Evolutionary conservation across 2,329 filamentous ascomycete genomes (phyloP).

Genomic region (Fusarium concolor): DNA sequence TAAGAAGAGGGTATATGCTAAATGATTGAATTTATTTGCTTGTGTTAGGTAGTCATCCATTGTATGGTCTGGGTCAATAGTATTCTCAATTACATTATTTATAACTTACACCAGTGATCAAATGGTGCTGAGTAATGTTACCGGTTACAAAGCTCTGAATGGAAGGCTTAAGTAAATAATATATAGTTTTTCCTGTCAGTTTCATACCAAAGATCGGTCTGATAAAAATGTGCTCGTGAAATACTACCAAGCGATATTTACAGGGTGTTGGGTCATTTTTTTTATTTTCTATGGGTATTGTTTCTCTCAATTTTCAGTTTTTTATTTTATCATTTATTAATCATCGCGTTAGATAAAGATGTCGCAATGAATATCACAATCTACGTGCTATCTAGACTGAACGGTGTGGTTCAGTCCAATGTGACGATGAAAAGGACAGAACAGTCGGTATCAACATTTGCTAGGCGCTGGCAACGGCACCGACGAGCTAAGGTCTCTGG

Average conservation of each 20-base stretch:
- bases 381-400: too few relatives aligned
- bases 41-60: not conserved
- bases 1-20: not conserved
- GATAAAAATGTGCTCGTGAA: not conserved
- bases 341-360: too few relatives aligned
- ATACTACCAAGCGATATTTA: rapidly evolving
- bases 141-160: not conserved
- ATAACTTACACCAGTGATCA: not conserved
- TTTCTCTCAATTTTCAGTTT: not conserved
- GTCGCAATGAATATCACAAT: too few relatives aligned
- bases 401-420: too few relatives aligned
- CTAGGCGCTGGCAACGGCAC: too few relatives aligned
- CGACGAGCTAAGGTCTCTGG: not conserved
- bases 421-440: too few relatives aligned
- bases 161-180: not conserved
- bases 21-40: not conserved
- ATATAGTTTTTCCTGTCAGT: not conserved
- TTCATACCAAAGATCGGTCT: not conserved
- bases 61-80: not conserved
- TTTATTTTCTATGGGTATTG: too few relatives aligned
- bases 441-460: not conserved
- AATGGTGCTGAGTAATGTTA: too few relatives aligned
- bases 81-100: too few relatives aligned
- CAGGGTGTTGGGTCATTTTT: too few relatives aligned
- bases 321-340: not conserved